These are phyloP conservation scores for Rhamnella rubrinervis DNA, from an alignment of 331 rosid genomes.

Conservation along the genomic window DNA sequence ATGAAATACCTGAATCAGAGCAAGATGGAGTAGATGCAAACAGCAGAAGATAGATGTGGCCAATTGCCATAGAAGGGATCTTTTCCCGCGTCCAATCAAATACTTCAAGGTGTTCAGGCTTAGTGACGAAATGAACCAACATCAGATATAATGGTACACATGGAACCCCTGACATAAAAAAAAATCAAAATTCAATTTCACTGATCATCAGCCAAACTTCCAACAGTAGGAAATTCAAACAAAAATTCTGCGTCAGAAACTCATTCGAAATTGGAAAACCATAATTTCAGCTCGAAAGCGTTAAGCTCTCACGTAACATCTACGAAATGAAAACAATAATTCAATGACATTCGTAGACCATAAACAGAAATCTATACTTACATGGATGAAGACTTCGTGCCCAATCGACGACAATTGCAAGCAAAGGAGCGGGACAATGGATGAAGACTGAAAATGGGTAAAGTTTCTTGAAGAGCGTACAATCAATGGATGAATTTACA, in stretches of 20 bases:
- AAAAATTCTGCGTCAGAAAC: conserved; percentile 7
- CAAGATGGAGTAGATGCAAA: conserved; percentile 17
- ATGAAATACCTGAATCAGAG: conserved; percentile 43
- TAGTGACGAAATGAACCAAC: conserved; percentile 30
- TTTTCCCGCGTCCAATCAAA: conserved; percentile 22
- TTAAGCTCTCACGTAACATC: not conserved
- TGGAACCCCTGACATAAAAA: conserved; percentile 32
- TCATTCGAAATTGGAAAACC: not conserved
- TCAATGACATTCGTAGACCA: too few species aligned
- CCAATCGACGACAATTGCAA: too few species aligned
- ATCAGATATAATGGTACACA: conserved; percentile 32
- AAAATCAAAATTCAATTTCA: not conserved
- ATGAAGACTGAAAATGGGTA: too few species aligned
- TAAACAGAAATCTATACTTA: too few species aligned
- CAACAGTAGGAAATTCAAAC: not conserved
- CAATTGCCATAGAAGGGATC: conserved; percentile 29
- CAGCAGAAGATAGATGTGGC: conserved; percentile 19
- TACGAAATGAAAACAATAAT: not conserved
- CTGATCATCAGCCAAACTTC: not conserved
- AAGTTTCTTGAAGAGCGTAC: too few species aligned
- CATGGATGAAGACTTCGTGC: too few species aligned
- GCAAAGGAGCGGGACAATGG: too few species aligned
- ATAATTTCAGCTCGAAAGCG: not conserved
- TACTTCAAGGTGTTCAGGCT: conserved; percentile 11
- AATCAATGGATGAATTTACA: too few species aligned